Conservation (phyloP, 2,329 filamentous ascomycete species). For the Bipolaris oryzae region DNA sequence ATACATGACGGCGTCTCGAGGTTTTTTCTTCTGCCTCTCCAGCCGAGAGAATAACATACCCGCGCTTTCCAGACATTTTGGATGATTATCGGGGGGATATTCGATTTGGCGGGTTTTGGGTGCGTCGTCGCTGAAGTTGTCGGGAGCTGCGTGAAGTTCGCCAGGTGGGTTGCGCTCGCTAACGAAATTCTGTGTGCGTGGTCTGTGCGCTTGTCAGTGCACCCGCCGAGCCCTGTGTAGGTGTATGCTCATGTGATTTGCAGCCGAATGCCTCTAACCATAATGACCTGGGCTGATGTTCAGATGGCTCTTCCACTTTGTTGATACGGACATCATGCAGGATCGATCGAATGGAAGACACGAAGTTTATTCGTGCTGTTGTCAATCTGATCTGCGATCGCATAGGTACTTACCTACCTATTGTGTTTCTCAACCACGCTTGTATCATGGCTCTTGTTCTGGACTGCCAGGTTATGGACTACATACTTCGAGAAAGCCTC, state of each 20-base stretch:
- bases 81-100: conserved; percentile 19
- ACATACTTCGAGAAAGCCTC: no score
- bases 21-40: not conserved
- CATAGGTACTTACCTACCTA: no score
- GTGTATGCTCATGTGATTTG: not conserved
- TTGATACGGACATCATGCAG: no score
- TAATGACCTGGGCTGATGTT: not conserved
- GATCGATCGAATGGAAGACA: no score
- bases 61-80: conserved; percentile 25
- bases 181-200: conserved; percentile 15
- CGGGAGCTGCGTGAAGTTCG: conserved; percentile 17
- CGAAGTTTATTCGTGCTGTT: no score
- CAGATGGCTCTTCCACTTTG: not conserved
- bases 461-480: no score
- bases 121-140: conserved; percentile 24
- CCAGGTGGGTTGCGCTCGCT: conserved; percentile 12
- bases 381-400: no score
- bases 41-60: conserved; percentile 10
- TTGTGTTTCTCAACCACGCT: no score
- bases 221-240: not conserved
- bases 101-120: conserved; percentile 20
- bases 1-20: not conserved
- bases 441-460: no score
- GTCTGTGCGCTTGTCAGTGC: conserved; percentile 3
- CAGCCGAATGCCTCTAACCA: not conserved